Base-by-base conservation (phyloP, 129 eudicot species). In the Gnaphalium uliginosum region DNA sequence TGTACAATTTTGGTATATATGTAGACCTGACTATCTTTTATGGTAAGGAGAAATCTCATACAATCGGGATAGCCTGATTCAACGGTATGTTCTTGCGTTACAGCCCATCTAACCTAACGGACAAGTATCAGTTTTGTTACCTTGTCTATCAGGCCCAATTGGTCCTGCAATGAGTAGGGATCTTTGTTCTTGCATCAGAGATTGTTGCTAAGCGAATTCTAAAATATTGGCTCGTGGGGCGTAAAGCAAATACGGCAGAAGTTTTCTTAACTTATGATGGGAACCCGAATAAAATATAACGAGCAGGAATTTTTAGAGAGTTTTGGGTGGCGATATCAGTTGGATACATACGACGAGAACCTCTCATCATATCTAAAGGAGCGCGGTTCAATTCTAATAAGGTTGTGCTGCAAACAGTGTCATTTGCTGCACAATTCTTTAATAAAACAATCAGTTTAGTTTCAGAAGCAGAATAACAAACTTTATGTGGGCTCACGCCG, bases 151-250 rank as follows among this genome's bases (percentile, higher is more conserved):
- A 0, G 77, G 77, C 11, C 41, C 73, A 32, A 77, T 61, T 70
- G 84, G 81, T 4, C 77, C 80, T 5, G 84, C 77, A 0, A 81
- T 81, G 3, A 81, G 77, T 14, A 17, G 0, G 0, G 74, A 81
- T 62, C 2, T 75, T 68, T 57, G 68, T 81, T 29, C 76, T 81
- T 37, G 76, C 75, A 50, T 60, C 72, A 0, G 65, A 69, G 58
- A 4, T 50, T 26, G 4, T 0, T 5, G 58, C 66, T 43, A 50
- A 23, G 21, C 66, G 81, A 10, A 64, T 81, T 19, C 72, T 62
- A 26, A 81, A 81, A 64, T 81, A 81, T 2, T 81, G 81, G 77
- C 46, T 75, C 9, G 66, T 29, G 13, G 84, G 84, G 24, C 73
- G 30, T 8, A 69, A 41, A 64, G 77, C 69, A 51, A 69, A 81